Evolutionary conservation across 179 eudicot genomes (phyloP), one percentile per base, ranked within the genome.

Genomic region (Vitellaria paradoxa): DNA sequence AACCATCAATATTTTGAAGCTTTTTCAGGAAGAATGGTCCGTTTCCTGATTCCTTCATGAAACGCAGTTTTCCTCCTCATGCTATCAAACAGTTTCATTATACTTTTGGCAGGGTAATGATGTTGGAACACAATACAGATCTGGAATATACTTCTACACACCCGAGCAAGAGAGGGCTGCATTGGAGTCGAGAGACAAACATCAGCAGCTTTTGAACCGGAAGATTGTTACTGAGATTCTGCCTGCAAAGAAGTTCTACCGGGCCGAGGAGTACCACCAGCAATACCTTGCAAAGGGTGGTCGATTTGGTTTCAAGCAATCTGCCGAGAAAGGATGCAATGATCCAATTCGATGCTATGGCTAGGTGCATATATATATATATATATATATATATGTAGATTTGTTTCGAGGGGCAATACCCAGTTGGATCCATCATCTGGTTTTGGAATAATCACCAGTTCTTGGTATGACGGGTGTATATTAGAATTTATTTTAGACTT

Each of bases 211-310:
- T 49, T 76, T 93, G 85, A 88, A 87, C 85, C 84, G 94, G 85
- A 85, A 83, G 56, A 91, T 96, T 55, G 94, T 96, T 67, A 89
- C 97, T 0, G 99, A 96, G 89, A 93, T 94, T 40, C 81, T 94
- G 66, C 97, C 98, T 7, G 97, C 97, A n/a, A 94, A 91, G 83
- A 93, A 91, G 85, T 95, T 95, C 79, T 95, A 95, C 85, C 83
- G 93, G 82, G 99, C 97, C 0, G 99, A 95, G 81, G 94, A 93
- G 83, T 91, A 93, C 78, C 97, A 95, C 77, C 99, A 95, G 85
- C 97, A 95, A 73, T 95, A 93, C 85, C 93, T 95, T 49, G 95
- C 86, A n/a, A 93, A 93, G 76, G 99, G 99, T 1, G 99, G 97
- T 13, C 87, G 97, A 26, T 91, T 87, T 78, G 99, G 97, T 24